These are phyloP conservation scores for Lachnellula suecica DNA, from an alignment of 2,329 filamentous ascomycete species.

Conservation along the genomic window DNA sequence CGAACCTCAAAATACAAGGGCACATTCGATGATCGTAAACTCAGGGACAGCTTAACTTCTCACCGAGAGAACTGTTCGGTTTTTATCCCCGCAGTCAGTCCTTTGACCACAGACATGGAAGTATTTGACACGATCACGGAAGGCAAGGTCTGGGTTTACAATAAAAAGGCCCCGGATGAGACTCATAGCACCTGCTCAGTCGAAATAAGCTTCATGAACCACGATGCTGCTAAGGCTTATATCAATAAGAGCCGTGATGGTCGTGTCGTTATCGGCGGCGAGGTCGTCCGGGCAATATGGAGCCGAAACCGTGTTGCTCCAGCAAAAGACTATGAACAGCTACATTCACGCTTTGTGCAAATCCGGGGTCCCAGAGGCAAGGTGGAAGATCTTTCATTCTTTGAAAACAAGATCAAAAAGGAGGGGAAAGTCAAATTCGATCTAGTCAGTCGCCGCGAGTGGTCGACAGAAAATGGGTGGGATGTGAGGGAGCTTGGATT, in stretches of 20 bases:
- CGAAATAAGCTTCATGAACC: constrained; percentile 11
- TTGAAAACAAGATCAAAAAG: neutral
- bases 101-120: neutral
- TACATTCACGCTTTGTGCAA: neutral
- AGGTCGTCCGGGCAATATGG: neutral
- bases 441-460: neutral
- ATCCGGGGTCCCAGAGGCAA: neutral
- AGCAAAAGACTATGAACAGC: neutral
- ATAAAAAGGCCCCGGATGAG: neutral
- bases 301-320: neutral
- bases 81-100: no score
- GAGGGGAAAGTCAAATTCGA: constrained; percentile 9
- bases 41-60: no score
- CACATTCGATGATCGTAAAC: no score
- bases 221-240: constrained; percentile 8
- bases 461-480: neutral
- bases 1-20: no score
- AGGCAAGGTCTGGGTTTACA: constrained; percentile 15
- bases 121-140: neutral
- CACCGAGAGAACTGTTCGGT: no score
- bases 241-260: neutral
- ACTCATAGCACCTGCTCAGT: neutral
- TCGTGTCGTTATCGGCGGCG: neutral
- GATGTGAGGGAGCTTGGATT: constrained; percentile 9
- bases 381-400: neutral